A percentile compares a stretch with the other conserved stretches of the same genome.
phyloP scores from a whole-genome alignment of 331 rosid species.

The Malus hybrid region DNA sequence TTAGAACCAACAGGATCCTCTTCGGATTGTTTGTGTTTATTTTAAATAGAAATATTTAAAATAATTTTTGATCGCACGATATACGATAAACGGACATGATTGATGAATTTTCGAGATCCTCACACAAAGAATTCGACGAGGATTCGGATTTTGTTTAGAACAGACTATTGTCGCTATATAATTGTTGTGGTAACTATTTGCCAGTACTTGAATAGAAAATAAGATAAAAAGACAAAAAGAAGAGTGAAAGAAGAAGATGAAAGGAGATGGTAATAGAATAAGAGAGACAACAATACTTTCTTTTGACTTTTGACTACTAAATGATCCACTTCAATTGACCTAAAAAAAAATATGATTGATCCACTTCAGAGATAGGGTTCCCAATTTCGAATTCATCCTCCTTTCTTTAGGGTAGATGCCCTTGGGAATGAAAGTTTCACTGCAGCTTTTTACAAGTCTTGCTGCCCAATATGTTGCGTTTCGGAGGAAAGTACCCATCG shows the following conservation, averaged over 20 bases:
- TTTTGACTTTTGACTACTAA: neutral
- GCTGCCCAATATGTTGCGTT: neutral
- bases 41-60: too few relatives aligned
- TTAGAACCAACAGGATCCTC: too few relatives aligned
- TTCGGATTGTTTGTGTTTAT: too few relatives aligned
- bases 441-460: neutral
- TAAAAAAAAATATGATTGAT: neutral
- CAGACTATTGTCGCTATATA: neutral
- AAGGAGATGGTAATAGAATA: too few relatives aligned
- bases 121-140: too few relatives aligned
- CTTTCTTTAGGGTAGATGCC: neutral
- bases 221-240: too few relatives aligned
- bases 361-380: neutral
- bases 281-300: neutral
- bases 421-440: slow-evolving; percentile 5
- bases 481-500: neutral
- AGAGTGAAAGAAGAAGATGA: too few relatives aligned
- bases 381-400: neutral
- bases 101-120: too few relatives aligned
- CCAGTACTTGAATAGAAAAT: neutral
- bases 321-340: neutral
- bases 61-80: too few relatives aligned
- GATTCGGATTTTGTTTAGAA: neutral
- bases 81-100: too few relatives aligned
- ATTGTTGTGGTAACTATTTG: neutral